Percentiles rank a stretch among this genome's conserved stretches.
Conservation (phyloP, 768 basidiomycete species). For the Trametes cingulata region DNA sequence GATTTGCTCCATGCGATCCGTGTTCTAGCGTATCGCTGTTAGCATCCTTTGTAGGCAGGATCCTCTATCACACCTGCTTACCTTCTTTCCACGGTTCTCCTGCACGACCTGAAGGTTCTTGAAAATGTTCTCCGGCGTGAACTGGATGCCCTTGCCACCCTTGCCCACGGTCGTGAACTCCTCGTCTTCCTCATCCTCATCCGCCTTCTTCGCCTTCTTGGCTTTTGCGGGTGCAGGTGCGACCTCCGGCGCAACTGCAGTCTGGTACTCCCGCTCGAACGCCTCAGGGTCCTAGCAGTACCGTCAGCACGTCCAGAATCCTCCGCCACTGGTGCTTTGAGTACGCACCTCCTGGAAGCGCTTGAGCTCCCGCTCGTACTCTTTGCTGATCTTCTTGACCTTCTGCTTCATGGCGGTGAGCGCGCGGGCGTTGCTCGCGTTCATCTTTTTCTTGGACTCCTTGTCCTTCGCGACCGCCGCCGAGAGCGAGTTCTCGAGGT, state of each 20-base stretch:
- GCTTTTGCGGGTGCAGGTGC: conserved; percentile 39
- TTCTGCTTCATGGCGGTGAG: conserved; percentile 99
- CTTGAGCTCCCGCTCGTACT: conserved; percentile 80
- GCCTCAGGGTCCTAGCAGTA: conserved; percentile 76
- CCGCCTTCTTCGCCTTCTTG: conserved; percentile 41
- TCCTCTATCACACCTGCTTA: conserved; percentile 33
- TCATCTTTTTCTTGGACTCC: conserved; percentile 95
- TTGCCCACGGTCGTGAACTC: conserved; percentile 91
- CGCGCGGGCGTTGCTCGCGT: conserved; percentile 89
- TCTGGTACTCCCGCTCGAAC: conserved; percentile 76
- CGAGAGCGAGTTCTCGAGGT: conserved; percentile 77
- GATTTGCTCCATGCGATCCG: conserved; percentile 93
- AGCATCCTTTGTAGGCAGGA: neutral
- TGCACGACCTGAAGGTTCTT: conserved; percentile 89
- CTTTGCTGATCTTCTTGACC: conserved; percentile 87
- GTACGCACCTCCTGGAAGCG: conserved; percentile 72
- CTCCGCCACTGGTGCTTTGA: neutral
- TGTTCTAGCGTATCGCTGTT: conserved; percentile 62
- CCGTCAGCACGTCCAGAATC: neutral
- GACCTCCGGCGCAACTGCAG: conserved; percentile 47
- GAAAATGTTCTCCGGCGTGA: conserved; percentile 84
- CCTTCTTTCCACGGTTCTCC: conserved; percentile 96
- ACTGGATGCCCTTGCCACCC: conserved; percentile 81
- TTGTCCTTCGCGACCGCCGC: conserved; percentile 81
- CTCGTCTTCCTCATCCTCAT: conserved; percentile 45